Conservation (phyloP, 1,284 basidiomycete species). For the Ganoderma lucidum region DNA sequence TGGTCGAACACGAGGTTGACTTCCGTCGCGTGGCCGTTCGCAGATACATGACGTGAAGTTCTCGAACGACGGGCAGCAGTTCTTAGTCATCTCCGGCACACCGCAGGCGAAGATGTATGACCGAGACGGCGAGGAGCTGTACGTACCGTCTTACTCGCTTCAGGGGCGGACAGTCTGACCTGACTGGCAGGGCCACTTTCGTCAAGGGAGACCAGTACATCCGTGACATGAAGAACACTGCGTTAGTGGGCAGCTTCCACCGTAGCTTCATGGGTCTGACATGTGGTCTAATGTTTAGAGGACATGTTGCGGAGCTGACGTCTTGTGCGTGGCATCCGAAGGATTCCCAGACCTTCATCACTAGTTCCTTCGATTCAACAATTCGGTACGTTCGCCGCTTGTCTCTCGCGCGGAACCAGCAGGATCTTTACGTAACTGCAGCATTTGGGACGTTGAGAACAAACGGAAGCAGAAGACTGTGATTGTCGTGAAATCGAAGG, state of each 20-base stretch:
- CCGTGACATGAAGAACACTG: slow-evolving; percentile 96
- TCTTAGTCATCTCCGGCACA: slow-evolving; percentile 90
- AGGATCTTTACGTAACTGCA: slow-evolving; percentile 40
- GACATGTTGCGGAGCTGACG: slow-evolving; percentile 93
- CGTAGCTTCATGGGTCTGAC: slow-evolving; percentile 1
- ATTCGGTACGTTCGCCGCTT: slow-evolving; percentile 67
- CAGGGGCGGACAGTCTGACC: slow-evolving; percentile 52
- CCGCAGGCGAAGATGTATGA: slow-evolving; percentile 89
- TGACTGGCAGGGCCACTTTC: slow-evolving; percentile 78
- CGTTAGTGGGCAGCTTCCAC: slow-evolving; percentile 57
- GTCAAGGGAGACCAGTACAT: slow-evolving; percentile 98
- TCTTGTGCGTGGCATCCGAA: slow-evolving; percentile 93
- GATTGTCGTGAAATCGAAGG: slow-evolving; percentile 96
- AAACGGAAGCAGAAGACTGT: slow-evolving; percentile 92
- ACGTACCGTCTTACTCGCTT: slow-evolving; percentile 46
- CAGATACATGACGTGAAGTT: slow-evolving; percentile 92
- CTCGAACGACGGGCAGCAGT: slow-evolving; percentile 85
- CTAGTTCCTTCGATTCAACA: slow-evolving; percentile 94
- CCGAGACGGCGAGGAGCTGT: slow-evolving; percentile 91
- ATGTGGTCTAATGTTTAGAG: slow-evolving; percentile 55
- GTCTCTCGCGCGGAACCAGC: neutral
- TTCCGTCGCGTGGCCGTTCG: slow-evolving; percentile 15
- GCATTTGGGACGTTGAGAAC: slow-evolving; percentile 94
- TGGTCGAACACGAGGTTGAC: slow-evolving; percentile 21
- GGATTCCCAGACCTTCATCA: slow-evolving; percentile 86